Evolutionary conservation across 768 basidiomycete species (phyloP), one percentile per base, ranked within the genome.

Genomic region (Lactarius psammicola): DNA sequence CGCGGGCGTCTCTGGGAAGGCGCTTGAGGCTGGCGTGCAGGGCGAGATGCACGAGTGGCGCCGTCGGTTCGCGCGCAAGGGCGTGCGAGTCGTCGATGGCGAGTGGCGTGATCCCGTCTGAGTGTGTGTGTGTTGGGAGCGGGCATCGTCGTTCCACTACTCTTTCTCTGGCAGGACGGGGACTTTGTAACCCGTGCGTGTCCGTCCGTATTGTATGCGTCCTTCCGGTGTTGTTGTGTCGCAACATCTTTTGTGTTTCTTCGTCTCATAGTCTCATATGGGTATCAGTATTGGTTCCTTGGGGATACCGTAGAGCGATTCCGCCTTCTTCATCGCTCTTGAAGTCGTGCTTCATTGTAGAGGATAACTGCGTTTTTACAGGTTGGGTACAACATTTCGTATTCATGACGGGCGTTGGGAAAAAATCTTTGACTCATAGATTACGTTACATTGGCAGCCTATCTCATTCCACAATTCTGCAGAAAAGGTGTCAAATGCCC

Each of bases 21-120:
- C 92, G 30, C 85, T 84, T 68, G 85, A 82, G 68, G 83, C 91
- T 8, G 92, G 92, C 9, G 82, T 91, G 17, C 91, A 92, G 75
- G 92, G 90, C 51, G 88, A 91, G 73, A 87, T 94, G 85, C 78
- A 80, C 68, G 83, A 86, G 63, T 94, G 92, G 92, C 81, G 80
- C 66, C 80, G 83, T 56, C 81, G 87, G 60, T 78, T 94, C 36
- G 77, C 77, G 13, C 79, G 85, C 62, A 78, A 82, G 70, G 79
- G 83, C 1, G 81, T 94, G 56, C 79, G 81, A 26, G 75, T 94
- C 33, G 77, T 93, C 60, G 92, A 94, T 71, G 80, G 82, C 18
- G 85, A 90, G 64, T 92, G 92, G 89, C 85, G 80, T 66, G 81
- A 70, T 63, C 69, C 69, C 17, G 59, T 40, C 36, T 69, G 61